Evolutionary conservation across 371 early-diverging fungal genomes (phyloP), one percentile per base, ranked within the genome.

Genomic region (Actinomucor elegans): DNA sequence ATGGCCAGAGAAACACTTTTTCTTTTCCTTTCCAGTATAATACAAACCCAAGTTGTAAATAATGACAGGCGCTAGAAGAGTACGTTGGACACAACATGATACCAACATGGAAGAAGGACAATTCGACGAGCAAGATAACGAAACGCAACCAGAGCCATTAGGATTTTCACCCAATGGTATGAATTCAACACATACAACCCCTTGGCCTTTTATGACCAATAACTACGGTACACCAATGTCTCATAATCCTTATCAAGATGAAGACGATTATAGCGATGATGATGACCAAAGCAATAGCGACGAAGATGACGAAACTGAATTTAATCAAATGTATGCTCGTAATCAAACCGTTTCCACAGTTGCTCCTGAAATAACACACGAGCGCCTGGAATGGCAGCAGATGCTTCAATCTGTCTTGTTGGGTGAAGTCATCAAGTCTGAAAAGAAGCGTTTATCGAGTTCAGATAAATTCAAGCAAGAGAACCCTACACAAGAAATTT

Each of bases 371-470:
- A 79, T 83, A 38, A 78, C 75, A 34, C 80, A 80, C 33, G 90
- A 90, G 52, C 86, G 90, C 33, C 62, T 84, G 21, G 89, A 90
- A 64, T 92, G 92, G 91, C 91, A 89, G 49, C 81, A 87, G 38
- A 91, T 94, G 92, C 74, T 94, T 12, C 79, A 89, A 28, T 89
- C 91, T 14, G 94, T 92, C 17, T 71, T 94, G 18, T 80, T 84
- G 28, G 93, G 94, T 11, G 92, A 94, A 51, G 89, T 92, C 17
- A 84, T 94, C n/a, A 88, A 87, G 48, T 86, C 85, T 14, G 94
- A 94, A 64, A 90, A 89, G 59, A 80, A 79, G 55, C 79, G 89
- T 29, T 56, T 89, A n/a, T 73, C 82, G 28, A 81, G 79, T 15
- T 71, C 80, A 11, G 79, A 75, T 28, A 71, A 69, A 36, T 72